A percentile compares a stretch with the other conserved stretches of the same genome.
phyloP scores from a whole-genome alignment of 2,329 filamentous ascomycete genomes.

The Madurella mycetomatis region DNA sequence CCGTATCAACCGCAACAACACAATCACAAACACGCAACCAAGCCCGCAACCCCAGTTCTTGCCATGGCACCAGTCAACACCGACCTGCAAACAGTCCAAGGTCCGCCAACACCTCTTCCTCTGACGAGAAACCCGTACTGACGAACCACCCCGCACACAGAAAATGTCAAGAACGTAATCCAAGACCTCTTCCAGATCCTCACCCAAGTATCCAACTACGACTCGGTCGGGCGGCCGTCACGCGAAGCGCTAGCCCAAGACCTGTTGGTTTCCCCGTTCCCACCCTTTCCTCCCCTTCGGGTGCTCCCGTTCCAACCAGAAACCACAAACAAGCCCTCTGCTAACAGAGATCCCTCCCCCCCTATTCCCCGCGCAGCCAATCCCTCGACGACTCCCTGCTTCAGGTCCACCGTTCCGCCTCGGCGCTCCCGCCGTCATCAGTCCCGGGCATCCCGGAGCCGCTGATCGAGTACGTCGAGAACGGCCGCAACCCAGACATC shows the following conservation, averaged over 20 bases:
- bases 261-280: conserved; percentile 35
- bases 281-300: background rate
- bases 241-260: conserved; percentile 53
- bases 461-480: conserved; percentile 64
- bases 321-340: too few relatives aligned
- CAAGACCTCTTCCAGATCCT: conserved; percentile 61
- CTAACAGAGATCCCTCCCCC: too few relatives aligned
- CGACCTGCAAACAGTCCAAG: conserved; percentile 26
- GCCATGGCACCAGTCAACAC: conserved; percentile 28
- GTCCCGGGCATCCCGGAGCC: conserved; percentile 52
- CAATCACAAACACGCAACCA: too few relatives aligned
- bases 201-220: conserved; percentile 60
- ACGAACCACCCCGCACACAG: conserved; percentile 31
- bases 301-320: too few relatives aligned
- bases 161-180: conserved; percentile 57
- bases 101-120: too few relatives aligned
- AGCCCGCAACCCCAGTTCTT: too few relatives aligned
- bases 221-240: conserved; percentile 47
- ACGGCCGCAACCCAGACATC: conserved; percentile 68
- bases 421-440: conserved; percentile 37
- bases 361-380: too few relatives aligned
- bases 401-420: conserved; percentile 31
- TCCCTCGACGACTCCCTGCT: conserved; percentile 38
- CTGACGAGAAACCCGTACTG: too few relatives aligned
- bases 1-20: too few relatives aligned